Percentiles rank a stretch among this genome's conserved stretches.
Evolutionary conservation across 345 rosid species (phyloP).

Genomic region (Adansonia digitata): DNA sequence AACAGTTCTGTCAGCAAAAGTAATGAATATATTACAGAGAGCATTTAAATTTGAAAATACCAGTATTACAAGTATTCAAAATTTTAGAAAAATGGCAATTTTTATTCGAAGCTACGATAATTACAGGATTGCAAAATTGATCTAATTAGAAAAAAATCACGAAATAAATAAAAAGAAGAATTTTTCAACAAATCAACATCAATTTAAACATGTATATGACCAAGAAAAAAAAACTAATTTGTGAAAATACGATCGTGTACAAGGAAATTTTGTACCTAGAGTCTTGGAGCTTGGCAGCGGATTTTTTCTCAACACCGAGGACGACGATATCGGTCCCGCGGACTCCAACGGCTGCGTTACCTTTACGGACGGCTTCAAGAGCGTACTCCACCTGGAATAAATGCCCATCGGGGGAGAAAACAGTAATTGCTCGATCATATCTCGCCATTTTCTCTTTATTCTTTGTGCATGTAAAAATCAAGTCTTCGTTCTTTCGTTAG

Average conservation of each 20-base stretch:
- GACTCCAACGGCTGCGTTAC: constrained; percentile 88
- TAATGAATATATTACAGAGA: neutral
- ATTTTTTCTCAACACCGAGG: constrained; percentile 90
- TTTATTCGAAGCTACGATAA: neutral
- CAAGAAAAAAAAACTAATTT: neutral
- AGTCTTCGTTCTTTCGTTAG: neutral
- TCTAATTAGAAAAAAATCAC: neutral
- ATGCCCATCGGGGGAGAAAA: constrained; percentile 78
- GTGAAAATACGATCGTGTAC: neutral
- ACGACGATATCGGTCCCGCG: constrained; percentile 78
- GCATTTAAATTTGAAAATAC: too few species aligned
- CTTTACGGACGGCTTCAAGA: constrained; percentile 89
- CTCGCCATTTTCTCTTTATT: constrained; percentile 48
- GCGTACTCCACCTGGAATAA: constrained; percentile 96
- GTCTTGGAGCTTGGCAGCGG: constrained; percentile 82
- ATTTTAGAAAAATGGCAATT: neutral
- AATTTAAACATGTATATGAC: neutral
- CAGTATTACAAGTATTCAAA: neutral
- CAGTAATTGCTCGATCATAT: constrained; percentile 85
- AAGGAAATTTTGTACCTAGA: constrained; percentile 41
- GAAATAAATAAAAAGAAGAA: neutral
- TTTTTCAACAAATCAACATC: neutral
- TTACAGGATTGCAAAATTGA: neutral
- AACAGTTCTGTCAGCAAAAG: constrained; percentile 47
- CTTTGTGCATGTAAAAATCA: neutral